Evolutionary conservation across 2,329 filamentous ascomycete genomes (phyloP), one percentile per base, ranked within the genome.

Genomic region (Fusarium sp.): DNA sequence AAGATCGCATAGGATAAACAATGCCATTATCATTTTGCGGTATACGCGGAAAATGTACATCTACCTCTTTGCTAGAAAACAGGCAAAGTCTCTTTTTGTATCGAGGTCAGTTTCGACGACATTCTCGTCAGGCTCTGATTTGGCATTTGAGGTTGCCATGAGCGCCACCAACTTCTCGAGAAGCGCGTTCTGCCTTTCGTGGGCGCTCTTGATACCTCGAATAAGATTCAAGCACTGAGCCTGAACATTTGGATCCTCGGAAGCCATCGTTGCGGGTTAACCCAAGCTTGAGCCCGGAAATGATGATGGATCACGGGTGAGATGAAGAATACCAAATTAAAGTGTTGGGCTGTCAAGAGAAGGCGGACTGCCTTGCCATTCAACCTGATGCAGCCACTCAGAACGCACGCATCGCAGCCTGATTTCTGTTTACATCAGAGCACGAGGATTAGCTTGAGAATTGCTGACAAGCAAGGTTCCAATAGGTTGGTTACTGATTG

Each of bases 161-260:
- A 52, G 36, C 13, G 10, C 2, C 4, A 54, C 46, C 11, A 52
- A 13, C 19, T 22, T 52, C 31, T 42, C 36, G 3, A 54, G 46
- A 15, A 54, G 52, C 12, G 38, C 38, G 25, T 52, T 54, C 24
- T 54, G 52, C 25, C 25, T 42, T 36, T 52, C 46, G 1, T 31
- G 38, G 1, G 45, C 31, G 3, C 19, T 40, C 7, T 42, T 54
- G 6, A 54, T 52, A 13, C 38, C 31, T 0, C 31, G 25, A 13
- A 54, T 31, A 1, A 54, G 46, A 12, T 42, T 24, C 1, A 54
- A 19, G 3, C 51, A 54, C 7, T 54, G 25, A 3, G 19, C 2
- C n/a, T 52, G 29, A 6, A 54, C 10, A n/a, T 52, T 19, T 19
- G 15, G 9, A 2, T 36, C 19, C 7, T 19, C 19, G 7, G 5